Evolutionary conservation across 2,329 filamentous ascomycete species (phyloP).

Genomic region (Exophiala aquamarina): DNA sequence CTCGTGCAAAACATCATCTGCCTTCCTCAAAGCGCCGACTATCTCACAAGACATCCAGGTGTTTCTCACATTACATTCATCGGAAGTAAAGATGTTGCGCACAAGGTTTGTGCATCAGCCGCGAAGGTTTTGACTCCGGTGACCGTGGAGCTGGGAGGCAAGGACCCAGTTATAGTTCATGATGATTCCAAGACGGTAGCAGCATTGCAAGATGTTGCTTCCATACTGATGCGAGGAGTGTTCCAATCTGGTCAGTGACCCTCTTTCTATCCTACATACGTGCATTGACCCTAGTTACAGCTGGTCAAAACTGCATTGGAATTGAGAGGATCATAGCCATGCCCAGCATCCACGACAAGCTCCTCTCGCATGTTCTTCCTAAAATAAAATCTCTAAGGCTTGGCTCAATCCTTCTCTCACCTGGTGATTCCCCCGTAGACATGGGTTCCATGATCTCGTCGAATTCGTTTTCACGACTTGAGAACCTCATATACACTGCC

Average conservation of each 20-base stretch:
- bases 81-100: conserved; percentile 81
- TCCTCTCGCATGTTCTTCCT: conserved; percentile 70
- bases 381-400: conserved; percentile 73
- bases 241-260: conserved; percentile 61
- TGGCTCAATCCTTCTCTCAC: conserved; percentile 63
- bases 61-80: conserved; percentile 95
- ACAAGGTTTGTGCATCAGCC: conserved; percentile 82
- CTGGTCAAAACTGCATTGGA: conserved; percentile 96
- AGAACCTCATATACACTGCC: conserved; percentile 73
- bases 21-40: conserved; percentile 78
- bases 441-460: conserved; percentile 88
- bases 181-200: conserved; percentile 65
- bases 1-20: conserved; percentile 84
- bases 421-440: conserved; percentile 52
- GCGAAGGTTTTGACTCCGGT: conserved; percentile 84
- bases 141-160: conserved; percentile 88
- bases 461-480: conserved; percentile 71
- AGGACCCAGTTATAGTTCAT: conserved; percentile 87
- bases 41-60: conserved; percentile 79
- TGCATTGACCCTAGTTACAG: conserved; percentile 48
- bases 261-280: too few species aligned
- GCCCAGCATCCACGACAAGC: conserved; percentile 70
- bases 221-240: conserved; percentile 84
- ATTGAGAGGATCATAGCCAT: conserved; percentile 89
- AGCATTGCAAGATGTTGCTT: conserved; percentile 69